A percentile compares a stretch with the other conserved stretches of the same genome.
phyloP scores from a whole-genome alignment of 164 flowering plant genomes.

The Aristolochia fimbriata region DNA sequence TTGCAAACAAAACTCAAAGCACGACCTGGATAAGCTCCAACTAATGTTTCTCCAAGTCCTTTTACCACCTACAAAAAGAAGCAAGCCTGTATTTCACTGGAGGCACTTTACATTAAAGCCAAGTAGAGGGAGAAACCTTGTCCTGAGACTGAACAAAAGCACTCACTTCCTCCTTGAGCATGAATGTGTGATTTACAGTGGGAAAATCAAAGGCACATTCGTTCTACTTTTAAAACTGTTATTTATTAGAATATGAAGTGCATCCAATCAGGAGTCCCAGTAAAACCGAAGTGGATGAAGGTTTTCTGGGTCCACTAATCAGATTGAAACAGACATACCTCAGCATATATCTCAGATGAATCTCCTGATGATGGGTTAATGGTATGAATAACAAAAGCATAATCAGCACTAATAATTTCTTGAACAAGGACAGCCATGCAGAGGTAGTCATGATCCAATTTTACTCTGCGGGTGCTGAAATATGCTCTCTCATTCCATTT shows the following conservation, averaged over 20 bases:
- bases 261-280: not conserved
- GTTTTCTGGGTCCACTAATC: no score
- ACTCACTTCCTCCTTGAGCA: no score
- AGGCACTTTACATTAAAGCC: no score
- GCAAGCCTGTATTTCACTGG: no score
- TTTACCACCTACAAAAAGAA: slow-evolving; percentile 56
- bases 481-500: slow-evolving; percentile 99
- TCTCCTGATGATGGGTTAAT: slow-evolving; percentile 93
- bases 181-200: no score
- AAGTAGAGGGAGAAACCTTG: no score
- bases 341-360: slow-evolving; percentile 91
- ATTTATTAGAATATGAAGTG: no score
- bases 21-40: slow-evolving; percentile 99
- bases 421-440: slow-evolving; percentile 99
- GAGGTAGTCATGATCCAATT: slow-evolving; percentile 80
- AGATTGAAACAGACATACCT: slow-evolving; percentile 36
- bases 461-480: slow-evolving; percentile 85
- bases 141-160: no score
- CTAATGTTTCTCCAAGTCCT: slow-evolving; percentile 98
- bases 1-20: slow-evolving; percentile 86
- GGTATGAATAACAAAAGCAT: slow-evolving; percentile 97
- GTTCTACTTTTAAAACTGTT: no score
- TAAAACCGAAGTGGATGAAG: no score
- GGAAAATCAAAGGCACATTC: no score
- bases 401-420: slow-evolving; percentile 90